Conservation (phyloP, 305 asterid species). For the Fraxinus platypoda region DNA sequence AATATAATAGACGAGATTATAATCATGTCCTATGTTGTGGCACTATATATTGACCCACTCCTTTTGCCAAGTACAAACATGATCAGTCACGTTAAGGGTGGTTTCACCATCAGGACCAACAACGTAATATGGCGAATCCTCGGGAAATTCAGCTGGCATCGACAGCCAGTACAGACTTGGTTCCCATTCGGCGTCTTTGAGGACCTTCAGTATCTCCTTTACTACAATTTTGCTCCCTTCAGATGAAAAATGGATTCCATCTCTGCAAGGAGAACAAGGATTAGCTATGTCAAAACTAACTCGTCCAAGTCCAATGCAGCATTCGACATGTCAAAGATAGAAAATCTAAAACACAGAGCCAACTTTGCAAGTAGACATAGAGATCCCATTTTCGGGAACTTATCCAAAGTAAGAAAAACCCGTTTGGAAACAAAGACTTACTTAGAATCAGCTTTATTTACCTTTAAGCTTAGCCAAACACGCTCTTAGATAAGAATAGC, state of each 20-base stretch:
- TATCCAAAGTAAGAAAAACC: neutral
- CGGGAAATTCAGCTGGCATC: slow-evolving; percentile 57
- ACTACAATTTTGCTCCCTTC: slow-evolving; percentile 74
- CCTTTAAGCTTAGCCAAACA: neutral
- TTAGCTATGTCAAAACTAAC: neutral
- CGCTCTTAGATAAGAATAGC: neutral
- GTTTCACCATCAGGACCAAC: slow-evolving; percentile 42
- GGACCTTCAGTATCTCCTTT: slow-evolving; percentile 67
- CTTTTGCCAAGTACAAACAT: slow-evolving; percentile 24
- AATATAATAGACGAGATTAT: neutral
- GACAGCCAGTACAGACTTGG: slow-evolving; percentile 68
- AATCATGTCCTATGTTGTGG: neutral
- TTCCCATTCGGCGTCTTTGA: slow-evolving; percentile 74
- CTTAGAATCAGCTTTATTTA: neutral
- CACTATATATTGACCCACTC: slow-evolving; percentile 21
- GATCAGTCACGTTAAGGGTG: slow-evolving; percentile 29
- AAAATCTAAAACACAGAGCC: neutral
- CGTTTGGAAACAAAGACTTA: neutral
- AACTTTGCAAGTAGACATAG: neutral
- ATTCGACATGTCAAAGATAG: neutral
- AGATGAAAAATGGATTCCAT: slow-evolving; percentile 71
- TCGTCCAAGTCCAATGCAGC: neutral
- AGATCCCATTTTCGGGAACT: neutral
- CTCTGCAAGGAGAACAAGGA: slow-evolving; percentile 37
- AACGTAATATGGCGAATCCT: slow-evolving; percentile 48